A percentile compares a stretch with the other conserved stretches of the same genome.
Conservation (phyloP, 2,329 filamentous ascomycete species). For the Paraconiothyrium brasiliense region DNA sequence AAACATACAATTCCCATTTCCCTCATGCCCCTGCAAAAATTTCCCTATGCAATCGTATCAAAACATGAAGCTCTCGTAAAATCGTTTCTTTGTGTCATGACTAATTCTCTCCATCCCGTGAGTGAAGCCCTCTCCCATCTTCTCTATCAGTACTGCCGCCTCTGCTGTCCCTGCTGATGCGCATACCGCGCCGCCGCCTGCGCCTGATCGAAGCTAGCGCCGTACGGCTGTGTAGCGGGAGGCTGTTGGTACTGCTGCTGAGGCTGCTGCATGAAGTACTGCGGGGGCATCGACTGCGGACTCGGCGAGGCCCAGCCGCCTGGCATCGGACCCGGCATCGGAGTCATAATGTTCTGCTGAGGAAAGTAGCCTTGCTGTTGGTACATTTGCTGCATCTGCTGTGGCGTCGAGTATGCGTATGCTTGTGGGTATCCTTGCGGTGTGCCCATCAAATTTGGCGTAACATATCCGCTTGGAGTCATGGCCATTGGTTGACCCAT, state of each 20-base stretch:
- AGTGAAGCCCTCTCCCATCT: not conserved
- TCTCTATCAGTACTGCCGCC: slow-evolving; percentile 16
- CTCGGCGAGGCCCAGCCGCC: slow-evolving; percentile 41
- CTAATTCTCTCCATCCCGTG: not conserved
- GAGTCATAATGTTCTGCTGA: slow-evolving; percentile 26
- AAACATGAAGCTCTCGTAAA: not conserved
- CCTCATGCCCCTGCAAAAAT: too few species aligned
- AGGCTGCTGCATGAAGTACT: slow-evolving; percentile 35
- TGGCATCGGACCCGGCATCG: slow-evolving; percentile 38
- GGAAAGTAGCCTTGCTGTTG: slow-evolving; percentile 41
- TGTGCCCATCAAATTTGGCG: slow-evolving; percentile 34
- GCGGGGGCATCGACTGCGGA: slow-evolving; percentile 37
- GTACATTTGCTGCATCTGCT: slow-evolving; percentile 40
- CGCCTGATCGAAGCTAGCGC: slow-evolving; percentile 41
- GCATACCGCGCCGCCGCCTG: slow-evolving; percentile 39
- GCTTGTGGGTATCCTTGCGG: slow-evolving; percentile 22
- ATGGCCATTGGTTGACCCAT: slow-evolving; percentile 29
- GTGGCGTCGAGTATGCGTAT: slow-evolving; percentile 39
- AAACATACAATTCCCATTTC: not conserved
- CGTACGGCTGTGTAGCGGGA: slow-evolving; percentile 40
- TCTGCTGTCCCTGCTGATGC: slow-evolving; percentile 36
- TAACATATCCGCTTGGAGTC: slow-evolving; percentile 11
- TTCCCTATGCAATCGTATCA: not conserved
- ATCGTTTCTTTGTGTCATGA: not conserved
- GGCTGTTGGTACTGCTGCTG: slow-evolving; percentile 25